Conservation (phyloP, 805 yeast genomes). For the Candida odintsovae region DNA sequence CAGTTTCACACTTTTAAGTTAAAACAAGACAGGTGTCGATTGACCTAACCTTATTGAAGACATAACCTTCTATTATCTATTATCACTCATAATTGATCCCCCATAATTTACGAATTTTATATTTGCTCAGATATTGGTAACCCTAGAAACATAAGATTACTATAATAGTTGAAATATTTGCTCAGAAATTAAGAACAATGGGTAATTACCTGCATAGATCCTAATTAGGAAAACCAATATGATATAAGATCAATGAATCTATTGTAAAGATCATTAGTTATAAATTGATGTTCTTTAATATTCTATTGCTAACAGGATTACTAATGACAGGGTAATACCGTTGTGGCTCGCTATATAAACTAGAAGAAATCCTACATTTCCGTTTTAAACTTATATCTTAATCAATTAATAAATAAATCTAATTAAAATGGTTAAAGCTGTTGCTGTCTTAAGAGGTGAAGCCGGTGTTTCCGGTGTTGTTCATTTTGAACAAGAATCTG, state of each 20-base stretch:
- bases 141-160: neutral
- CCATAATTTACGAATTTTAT: too few species aligned
- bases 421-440: slow-evolving; percentile 30
- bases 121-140: neutral
- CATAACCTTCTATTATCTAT: too few species aligned
- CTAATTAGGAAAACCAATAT: neutral
- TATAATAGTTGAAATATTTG: neutral
- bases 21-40: too few species aligned
- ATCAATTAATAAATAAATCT: neutral
- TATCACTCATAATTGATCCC: too few species aligned
- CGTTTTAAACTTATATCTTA: neutral
- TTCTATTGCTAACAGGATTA: neutral
- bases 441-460: slow-evolving; percentile 96
- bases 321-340: neutral
- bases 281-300: neutral
- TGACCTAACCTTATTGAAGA: too few species aligned
- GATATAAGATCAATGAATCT: too few species aligned
- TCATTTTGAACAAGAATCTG: slow-evolving; percentile 77
- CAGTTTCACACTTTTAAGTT: too few species aligned
- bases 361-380: neutral
- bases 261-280: too few species aligned
- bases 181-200: neutral
- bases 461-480: slow-evolving; percentile 85
- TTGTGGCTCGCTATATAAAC: neutral
- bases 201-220: neutral